These are phyloP conservation scores for Coemansia sp. DNA, from an alignment of 192 early-diverging fungal genomes.

Conservation along the genomic window DNA sequence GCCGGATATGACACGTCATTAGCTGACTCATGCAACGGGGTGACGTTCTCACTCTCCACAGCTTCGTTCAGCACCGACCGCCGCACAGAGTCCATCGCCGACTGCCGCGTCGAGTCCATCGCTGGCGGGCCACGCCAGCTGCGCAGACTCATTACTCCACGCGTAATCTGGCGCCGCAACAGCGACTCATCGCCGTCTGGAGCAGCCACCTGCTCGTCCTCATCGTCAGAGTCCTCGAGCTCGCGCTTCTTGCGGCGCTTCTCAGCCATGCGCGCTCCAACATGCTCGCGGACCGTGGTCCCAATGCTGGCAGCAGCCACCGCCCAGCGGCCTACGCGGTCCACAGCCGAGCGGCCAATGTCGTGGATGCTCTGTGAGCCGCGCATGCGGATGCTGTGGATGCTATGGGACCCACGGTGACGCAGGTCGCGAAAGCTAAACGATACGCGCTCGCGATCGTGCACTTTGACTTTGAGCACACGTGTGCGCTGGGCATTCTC, in stretches of 20 bases:
- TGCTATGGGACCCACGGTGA: conserved; percentile 51
- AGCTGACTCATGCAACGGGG: too few species aligned
- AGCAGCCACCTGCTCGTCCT: conserved; percentile 29
- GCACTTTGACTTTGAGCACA: conserved; percentile 59
- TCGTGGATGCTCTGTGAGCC: conserved; percentile 50
- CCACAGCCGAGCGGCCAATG: conserved; percentile 30
- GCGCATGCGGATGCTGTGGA: conserved; percentile 53
- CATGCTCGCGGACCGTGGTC: conserved; percentile 19
- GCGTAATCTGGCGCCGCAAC: conserved; percentile 28
- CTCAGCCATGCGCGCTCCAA: conserved; percentile 40
- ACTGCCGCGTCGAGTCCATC: neutral
- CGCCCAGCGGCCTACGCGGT: conserved; percentile 30
- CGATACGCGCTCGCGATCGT: conserved; percentile 55
- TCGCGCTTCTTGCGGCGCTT: conserved; percentile 53
- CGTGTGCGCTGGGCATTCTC: conserved; percentile 62
- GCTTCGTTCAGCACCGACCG: too few species aligned
- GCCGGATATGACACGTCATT: neutral
- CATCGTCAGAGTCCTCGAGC: conserved; percentile 54
- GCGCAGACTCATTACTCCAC: conserved; percentile 45
- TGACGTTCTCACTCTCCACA: too few species aligned
- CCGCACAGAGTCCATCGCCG: neutral
- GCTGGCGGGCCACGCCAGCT: conserved; percentile 35
- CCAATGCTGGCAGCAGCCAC: conserved; percentile 23
- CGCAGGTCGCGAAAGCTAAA: conserved; percentile 47
- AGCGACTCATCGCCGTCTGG: conserved; percentile 26